These are phyloP conservation scores for Aureobasidium namibiae DNA, from an alignment of 2,329 filamentous ascomycete genomes.

Conservation along the genomic window DNA sequence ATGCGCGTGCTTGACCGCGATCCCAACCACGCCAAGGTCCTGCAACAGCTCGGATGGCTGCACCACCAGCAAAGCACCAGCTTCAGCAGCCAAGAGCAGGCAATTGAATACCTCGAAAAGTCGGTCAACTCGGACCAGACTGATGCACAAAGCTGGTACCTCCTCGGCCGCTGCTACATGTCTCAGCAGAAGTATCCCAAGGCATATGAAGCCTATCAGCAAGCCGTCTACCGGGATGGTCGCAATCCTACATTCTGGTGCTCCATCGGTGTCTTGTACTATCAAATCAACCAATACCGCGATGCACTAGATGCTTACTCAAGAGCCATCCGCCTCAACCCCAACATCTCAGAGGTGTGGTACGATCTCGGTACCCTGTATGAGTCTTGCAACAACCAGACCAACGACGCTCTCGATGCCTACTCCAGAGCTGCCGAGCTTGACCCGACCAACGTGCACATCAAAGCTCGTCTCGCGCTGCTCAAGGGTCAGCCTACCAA, in stretches of 20 bases:
- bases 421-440: slow-evolving; percentile 92
- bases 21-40: slow-evolving; percentile 92
- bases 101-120: slow-evolving; percentile 95
- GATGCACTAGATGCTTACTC: slow-evolving; percentile 97
- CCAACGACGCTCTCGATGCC: slow-evolving; percentile 88
- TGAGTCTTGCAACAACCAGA: slow-evolving; percentile 98
- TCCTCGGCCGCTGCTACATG: slow-evolving; percentile 97
- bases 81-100: slow-evolving; percentile 87
- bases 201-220: slow-evolving; percentile 96
- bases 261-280: slow-evolving; percentile 96
- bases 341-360: slow-evolving; percentile 98
- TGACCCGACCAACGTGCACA: slow-evolving; percentile 86
- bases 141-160: slow-evolving; percentile 97
- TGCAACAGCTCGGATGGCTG: slow-evolving; percentile 95
- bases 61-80: slow-evolving; percentile 92
- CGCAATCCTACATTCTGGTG: slow-evolving; percentile 99
- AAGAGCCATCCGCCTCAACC: slow-evolving; percentile 89
- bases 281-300: slow-evolving; percentile 98
- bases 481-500: slow-evolving; percentile 67
- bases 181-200: slow-evolving; percentile 98
- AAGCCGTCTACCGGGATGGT: slow-evolving; percentile 95
- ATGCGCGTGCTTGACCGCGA: slow-evolving; percentile 88
- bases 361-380: slow-evolving; percentile 97
- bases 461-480: slow-evolving; percentile 87
- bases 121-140: slow-evolving; percentile 88